phyloP scores from a whole-genome alignment of 495 filamentous ascomycete species.

The Polyplosphaeria fusca region DNA sequence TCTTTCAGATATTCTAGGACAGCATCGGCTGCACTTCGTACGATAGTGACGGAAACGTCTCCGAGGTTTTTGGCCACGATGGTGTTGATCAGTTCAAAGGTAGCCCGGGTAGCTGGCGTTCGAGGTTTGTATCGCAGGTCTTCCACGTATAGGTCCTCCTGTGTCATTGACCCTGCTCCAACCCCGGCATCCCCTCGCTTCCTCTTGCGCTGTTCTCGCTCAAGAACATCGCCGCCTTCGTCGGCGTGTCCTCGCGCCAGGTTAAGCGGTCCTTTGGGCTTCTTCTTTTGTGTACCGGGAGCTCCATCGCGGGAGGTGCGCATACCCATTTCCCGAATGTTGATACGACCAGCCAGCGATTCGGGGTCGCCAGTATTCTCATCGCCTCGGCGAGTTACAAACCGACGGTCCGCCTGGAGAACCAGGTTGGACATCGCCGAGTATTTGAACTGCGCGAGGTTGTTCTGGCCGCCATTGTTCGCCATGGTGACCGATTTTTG shows the following conservation, averaged over 20 bases:
- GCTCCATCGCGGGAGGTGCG: conserved; percentile 73
- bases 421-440: conserved; percentile 99
- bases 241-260: conserved; percentile 74
- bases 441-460: conserved; percentile 99
- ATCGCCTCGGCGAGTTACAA: conserved; percentile 85
- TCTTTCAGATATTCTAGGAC: conserved; percentile 90
- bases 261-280: conserved; percentile 58
- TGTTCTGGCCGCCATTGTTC: conserved; percentile 28
- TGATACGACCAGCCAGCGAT: conserved; percentile 89
- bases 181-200: conserved; percentile 64
- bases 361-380: conserved; percentile 97
- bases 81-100: conserved; percentile 93
- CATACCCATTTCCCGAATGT: conserved; percentile 89
- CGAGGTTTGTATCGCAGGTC: conserved; percentile 82
- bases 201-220: conserved; percentile 82
- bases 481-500: not conserved
- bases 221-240: conserved; percentile 83
- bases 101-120: conserved; percentile 86
- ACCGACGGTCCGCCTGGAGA: conserved; percentile 96
- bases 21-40: conserved; percentile 92
- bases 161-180: not conserved
- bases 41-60: conserved; percentile 87
- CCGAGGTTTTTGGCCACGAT: conserved; percentile 85
- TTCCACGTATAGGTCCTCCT: conserved; percentile 82
- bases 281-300: conserved; percentile 78